These are phyloP conservation scores for Neurospora sp. DNA, from an alignment of 495 filamentous ascomycete species.

Conservation along the genomic window DNA sequence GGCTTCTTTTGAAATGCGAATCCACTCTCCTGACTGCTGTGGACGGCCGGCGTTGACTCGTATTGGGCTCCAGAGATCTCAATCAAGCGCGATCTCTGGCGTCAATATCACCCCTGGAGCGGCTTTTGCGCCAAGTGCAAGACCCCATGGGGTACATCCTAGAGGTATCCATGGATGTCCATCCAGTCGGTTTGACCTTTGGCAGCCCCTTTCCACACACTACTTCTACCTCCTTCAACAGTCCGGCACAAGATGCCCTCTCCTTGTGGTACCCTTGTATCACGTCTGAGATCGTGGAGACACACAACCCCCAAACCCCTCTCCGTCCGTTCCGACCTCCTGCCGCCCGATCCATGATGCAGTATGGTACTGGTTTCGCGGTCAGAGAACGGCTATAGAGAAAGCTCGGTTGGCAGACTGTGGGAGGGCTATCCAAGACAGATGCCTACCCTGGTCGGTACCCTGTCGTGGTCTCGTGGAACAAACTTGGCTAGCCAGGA, in stretches of 20 bases:
- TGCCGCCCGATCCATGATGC: constrained; percentile 15
- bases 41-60: background rate
- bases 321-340: constrained; percentile 18
- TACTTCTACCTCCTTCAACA: constrained; percentile 18
- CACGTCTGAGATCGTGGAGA: constrained; percentile 38
- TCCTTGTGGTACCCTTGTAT: constrained; percentile 21
- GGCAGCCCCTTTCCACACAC: constrained; percentile 7
- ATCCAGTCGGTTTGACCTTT: constrained; percentile 8
- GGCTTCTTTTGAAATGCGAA: background rate
- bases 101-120: background rate
- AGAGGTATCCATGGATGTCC: background rate
- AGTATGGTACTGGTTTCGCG: constrained; percentile 20
- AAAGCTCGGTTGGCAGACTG: constrained; percentile 12
- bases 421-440: constrained; percentile 2
- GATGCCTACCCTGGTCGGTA: background rate
- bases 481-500: constrained; percentile 24
- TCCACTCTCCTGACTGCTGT: background rate
- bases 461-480: background rate
- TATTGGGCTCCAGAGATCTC: background rate
- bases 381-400: constrained; percentile 2
- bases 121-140: constrained; percentile 1
- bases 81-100: background rate
- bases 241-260: constrained; percentile 13
- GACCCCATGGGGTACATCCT: constrained; percentile 8
- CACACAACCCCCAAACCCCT: constrained; percentile 13